Conservation (phyloP, 768 basidiomycete genomes). For the Suillus hirtellus region DNA sequence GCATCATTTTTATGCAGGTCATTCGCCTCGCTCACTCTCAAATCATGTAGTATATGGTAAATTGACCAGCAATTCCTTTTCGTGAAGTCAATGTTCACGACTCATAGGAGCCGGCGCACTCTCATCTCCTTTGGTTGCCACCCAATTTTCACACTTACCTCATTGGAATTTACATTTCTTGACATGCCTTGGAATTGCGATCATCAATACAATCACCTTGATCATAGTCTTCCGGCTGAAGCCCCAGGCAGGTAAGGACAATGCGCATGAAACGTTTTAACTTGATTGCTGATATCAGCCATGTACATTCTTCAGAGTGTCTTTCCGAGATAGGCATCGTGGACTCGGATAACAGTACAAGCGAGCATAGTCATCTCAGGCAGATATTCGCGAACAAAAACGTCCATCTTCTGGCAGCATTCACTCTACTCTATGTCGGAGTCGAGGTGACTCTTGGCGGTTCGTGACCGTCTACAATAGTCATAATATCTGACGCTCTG, state of each 20-base stretch:
- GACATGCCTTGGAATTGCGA: conserved; percentile 64
- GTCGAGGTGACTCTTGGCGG: conserved; percentile 57
- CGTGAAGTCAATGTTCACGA: neutral
- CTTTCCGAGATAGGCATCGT: conserved; percentile 53
- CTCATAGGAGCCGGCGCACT: conserved; percentile 64
- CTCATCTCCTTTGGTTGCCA: conserved; percentile 71
- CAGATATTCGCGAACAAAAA: conserved; percentile 53
- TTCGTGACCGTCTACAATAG: conserved; percentile 16
- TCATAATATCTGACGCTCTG: neutral
- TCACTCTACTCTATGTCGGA: conserved; percentile 67
- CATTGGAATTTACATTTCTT: conserved; percentile 84
- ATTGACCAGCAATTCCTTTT: neutral
- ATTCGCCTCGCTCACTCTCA: neutral
- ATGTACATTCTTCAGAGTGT: conserved; percentile 42
- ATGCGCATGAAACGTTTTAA: conserved; percentile 1
- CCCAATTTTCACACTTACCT: conserved; percentile 67
- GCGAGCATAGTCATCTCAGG: conserved; percentile 39
- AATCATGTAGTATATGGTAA: conserved; percentile 3
- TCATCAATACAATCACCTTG: conserved; percentile 54
- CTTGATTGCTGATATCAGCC: neutral
- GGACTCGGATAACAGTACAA: conserved; percentile 36
- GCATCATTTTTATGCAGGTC: neutral
- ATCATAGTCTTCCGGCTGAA: conserved; percentile 64
- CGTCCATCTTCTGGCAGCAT: conserved; percentile 65
- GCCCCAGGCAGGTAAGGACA: conserved; percentile 60